These are phyloP conservation scores for Quercus gilva DNA, from an alignment of 306 rosid species.

Conservation along the genomic window DNA sequence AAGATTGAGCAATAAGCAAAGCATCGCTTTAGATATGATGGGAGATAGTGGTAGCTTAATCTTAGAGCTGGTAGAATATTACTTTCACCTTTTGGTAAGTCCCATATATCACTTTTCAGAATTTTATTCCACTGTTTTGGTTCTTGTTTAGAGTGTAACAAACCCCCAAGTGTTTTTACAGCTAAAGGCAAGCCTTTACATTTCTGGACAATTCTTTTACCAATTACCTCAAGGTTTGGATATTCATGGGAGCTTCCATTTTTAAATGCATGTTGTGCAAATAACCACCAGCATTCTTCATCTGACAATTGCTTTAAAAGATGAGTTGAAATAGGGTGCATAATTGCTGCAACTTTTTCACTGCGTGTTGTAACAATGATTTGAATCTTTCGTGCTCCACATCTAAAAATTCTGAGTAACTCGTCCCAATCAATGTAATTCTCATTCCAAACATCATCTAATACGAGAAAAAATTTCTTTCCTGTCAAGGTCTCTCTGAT, in stretches of 20 bases:
- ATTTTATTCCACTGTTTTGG: background rate
- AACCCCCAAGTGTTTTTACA: conserved; percentile 19
- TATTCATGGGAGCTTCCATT: background rate
- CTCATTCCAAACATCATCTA: too few relatives aligned
- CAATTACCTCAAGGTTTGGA: background rate
- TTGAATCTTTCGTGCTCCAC: too few relatives aligned
- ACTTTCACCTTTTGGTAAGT: background rate
- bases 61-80: conserved; percentile 8
- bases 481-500: too few relatives aligned
- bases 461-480: too few relatives aligned
- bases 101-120: conserved; percentile 15
- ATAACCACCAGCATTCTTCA: conserved; percentile 14
- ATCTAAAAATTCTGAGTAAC: too few relatives aligned
- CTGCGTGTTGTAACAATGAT: too few relatives aligned
- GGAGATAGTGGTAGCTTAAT: conserved; percentile 11
- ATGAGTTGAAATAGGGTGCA: too few relatives aligned
- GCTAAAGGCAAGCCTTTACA: conserved; percentile 23
- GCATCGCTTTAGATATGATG: background rate
- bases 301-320: background rate
- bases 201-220: conserved; percentile 3
- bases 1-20: conserved; percentile 23
- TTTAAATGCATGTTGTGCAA: conserved; percentile 7
- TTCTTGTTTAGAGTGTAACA: background rate
- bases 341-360: too few relatives aligned
- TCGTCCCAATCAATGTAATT: too few relatives aligned